A percentile compares a stretch with the other conserved stretches of the same genome.
phyloP scores from a whole-genome alignment of 2,329 filamentous ascomycete species.

The Hypocrella siamensis region DNA sequence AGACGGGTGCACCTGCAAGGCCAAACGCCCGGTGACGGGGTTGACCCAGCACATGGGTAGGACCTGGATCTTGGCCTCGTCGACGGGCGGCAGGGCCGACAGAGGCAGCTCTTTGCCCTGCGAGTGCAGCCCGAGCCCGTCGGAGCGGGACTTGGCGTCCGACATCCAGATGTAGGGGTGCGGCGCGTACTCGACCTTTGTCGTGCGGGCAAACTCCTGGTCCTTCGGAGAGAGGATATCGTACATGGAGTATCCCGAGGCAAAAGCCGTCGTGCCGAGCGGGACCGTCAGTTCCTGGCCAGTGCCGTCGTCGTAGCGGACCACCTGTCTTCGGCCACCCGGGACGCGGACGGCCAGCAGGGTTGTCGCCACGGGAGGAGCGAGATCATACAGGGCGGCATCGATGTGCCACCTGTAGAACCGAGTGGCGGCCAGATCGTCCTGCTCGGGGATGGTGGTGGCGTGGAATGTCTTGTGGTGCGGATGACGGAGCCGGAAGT shows the following conservation, averaged over 20 bases:
- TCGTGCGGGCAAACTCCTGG: conserved; percentile 49
- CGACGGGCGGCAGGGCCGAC: conserved; percentile 47
- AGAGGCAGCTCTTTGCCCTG: conserved; percentile 46
- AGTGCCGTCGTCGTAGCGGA: conserved; percentile 59
- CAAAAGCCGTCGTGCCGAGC: conserved; percentile 64
- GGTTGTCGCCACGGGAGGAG: conserved; percentile 59
- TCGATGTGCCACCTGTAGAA: conserved; percentile 75
- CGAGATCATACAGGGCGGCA: conserved; percentile 58
- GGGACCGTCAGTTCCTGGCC: conserved; percentile 51
- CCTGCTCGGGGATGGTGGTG: conserved; percentile 37
- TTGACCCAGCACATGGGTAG: conserved; percentile 69
- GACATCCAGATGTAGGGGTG: conserved; percentile 79
- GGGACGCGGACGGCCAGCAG: conserved; percentile 62
- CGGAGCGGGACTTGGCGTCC: conserved; percentile 45
- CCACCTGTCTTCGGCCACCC: conserved; percentile 44
- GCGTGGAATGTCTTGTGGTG: conserved; percentile 67
- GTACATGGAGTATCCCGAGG: conserved; percentile 56
- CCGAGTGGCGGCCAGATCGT: conserved; percentile 33
- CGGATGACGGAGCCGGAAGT: conserved; percentile 56
- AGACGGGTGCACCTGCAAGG: conserved; percentile 60
- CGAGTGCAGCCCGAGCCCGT: conserved; percentile 56
- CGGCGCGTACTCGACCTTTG: conserved; percentile 58
- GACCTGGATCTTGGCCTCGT: conserved; percentile 50
- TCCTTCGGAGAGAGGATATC: conserved; percentile 48
- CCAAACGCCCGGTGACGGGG: conserved; percentile 50